Evolutionary conservation across 345 rosid genomes (phyloP).

Genomic region (Hibiscus syriacus): DNA sequence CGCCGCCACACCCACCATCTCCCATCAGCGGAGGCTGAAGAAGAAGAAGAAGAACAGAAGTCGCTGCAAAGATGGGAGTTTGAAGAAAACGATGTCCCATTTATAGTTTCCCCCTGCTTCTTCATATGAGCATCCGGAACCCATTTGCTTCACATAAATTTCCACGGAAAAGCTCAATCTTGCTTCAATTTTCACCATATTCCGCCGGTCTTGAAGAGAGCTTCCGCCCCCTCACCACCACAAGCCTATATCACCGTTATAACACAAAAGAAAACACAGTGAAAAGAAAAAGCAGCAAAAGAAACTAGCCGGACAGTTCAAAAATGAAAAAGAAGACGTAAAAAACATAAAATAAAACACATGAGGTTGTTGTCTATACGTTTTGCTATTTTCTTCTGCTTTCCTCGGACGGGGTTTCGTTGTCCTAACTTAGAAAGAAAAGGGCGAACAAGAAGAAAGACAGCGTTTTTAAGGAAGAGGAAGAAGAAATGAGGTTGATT

Average conservation of each 20-base stretch:
- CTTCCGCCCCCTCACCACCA: constrained; percentile 8
- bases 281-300: too few species aligned
- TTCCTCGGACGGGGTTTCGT: background rate
- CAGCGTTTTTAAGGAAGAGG: background rate
- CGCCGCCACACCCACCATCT: too few species aligned
- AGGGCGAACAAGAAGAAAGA: background rate
- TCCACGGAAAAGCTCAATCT: background rate
- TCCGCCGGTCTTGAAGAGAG: constrained; percentile 6
- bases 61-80: background rate
- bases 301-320: too few species aligned
- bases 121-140: background rate
- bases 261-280: background rate
- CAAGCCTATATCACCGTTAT: constrained; percentile 7
- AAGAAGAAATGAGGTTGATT: background rate
- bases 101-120: background rate
- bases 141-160: constrained; percentile 14
- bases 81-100: background rate
- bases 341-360: too few species aligned
- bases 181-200: constrained; percentile 10
- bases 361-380: background rate
- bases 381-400: background rate
- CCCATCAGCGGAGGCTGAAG: too few species aligned
- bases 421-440: constrained; percentile 4
- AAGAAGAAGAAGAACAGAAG: too few species aligned
- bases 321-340: background rate